These are phyloP conservation scores for Plasmodium coatneyi DNA, from an alignment of 169 alveolate genomes.

Conservation along the genomic window DNA sequence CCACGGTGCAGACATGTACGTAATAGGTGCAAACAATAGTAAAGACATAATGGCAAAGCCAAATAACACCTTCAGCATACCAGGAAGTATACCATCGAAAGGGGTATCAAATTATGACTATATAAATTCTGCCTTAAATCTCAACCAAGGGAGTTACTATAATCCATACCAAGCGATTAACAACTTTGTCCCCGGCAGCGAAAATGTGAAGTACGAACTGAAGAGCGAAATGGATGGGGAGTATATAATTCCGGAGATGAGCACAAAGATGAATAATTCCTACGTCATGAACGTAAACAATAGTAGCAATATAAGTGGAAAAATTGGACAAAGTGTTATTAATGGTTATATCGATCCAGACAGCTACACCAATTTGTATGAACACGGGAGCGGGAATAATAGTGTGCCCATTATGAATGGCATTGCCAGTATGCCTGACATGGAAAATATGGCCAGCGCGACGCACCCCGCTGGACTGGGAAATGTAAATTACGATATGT, in stretches of 20 bases:
- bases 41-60: constrained; percentile 7
- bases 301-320: constrained; percentile 1
- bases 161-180: constrained; percentile 18
- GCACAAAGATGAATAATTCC: constrained; percentile 24
- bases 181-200: background rate
- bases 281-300: background rate
- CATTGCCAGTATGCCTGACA: background rate
- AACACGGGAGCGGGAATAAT: background rate
- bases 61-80: constrained; percentile 17
- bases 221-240: constrained; percentile 9
- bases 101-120: constrained; percentile 31
- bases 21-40: constrained; percentile 13
- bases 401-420: background rate
- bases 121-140: constrained; percentile 25
- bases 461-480: background rate
- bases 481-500: background rate
- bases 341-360: constrained; percentile 28
- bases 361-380: constrained; percentile 20
- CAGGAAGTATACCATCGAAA: constrained; percentile 4
- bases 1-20: constrained; percentile 4
- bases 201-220: background rate
- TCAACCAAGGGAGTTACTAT: constrained; percentile 9
- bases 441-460: background rate
- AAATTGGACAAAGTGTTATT: background rate
- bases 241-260: background rate